Percentiles rank a stretch among this genome's conserved stretches.
Evolutionary conservation across 2,329 filamentous ascomycete species (phyloP).

Genomic region (Trichophyton rubrum): DNA sequence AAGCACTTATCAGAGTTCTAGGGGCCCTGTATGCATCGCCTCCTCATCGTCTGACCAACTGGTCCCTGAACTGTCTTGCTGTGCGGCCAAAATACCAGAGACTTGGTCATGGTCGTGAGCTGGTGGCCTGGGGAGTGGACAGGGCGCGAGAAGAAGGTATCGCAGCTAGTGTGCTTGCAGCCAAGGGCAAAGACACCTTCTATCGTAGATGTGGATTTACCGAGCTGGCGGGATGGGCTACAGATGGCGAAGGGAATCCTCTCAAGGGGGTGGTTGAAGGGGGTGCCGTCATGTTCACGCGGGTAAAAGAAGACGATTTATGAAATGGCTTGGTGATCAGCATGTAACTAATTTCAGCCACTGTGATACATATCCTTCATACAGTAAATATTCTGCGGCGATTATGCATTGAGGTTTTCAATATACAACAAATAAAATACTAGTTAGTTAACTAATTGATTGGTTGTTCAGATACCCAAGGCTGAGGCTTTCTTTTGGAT

Average conservation of each 20-base stretch:
- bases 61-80: conserved; percentile 18
- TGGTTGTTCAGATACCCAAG: too few relatives aligned
- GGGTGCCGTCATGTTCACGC: conserved; percentile 8
- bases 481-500: too few relatives aligned
- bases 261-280: conserved; percentile 5
- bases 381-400: too few relatives aligned
- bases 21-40: conserved; percentile 1
- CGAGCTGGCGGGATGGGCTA: conserved; percentile 8
- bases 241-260: conserved; percentile 8
- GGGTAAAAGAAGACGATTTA: neutral
- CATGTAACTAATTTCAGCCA: neutral
- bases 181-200: conserved; percentile 8
- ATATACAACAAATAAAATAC: too few relatives aligned
- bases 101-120: conserved; percentile 15
- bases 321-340: neutral
- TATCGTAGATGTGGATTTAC: conserved; percentile 9
- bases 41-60: conserved; percentile 8
- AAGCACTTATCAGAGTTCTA: neutral
- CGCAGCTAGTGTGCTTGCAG: conserved; percentile 8
- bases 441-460: too few relatives aligned
- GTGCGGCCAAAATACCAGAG: conserved; percentile 16
- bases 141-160: conserved; percentile 13
- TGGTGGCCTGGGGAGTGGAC: conserved; percentile 15
- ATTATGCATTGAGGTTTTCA: too few relatives aligned
- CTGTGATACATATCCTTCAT: too few relatives aligned